Base-by-base conservation (phyloP, 140 eudicot species). In the Oenanthe javanica region DNA sequence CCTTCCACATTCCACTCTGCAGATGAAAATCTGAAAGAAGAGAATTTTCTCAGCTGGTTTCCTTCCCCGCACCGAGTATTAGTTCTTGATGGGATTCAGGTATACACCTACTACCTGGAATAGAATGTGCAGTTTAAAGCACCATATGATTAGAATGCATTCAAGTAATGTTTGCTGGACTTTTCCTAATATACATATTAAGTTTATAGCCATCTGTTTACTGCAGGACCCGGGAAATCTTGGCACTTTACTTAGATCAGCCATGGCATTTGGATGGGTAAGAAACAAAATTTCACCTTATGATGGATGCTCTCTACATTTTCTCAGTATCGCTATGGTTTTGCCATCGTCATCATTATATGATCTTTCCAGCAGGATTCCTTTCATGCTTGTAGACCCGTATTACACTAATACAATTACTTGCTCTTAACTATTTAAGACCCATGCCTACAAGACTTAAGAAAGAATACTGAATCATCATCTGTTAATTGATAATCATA, bases 191-290 rank as follows among this genome's bases (percentile, higher is more conserved):
- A 16, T 67, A 2, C 47, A 31, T 76, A 69, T 52, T 66, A 57
- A 48, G 46, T 73, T 67, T 82, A 38, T 82, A 25, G n/a, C 59
- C 13, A 50, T 86, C 48, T 86, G 70, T 80, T 78, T 47, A 75
- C 52, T 80, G 87, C 90, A 94, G 98, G 98, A 94, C 85, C 98
- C 98, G 45, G 98, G 98, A 82, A 94, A 94, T 80, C 97, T 94
- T 78, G 98, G 98, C 80, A 94, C 98, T 50, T 89, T 94, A 72
- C 84, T 94, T 79, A 84, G 97, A 89, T 90, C 98, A 81, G 96
- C 97, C 1, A 83, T 89, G 83, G 98, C 97, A 21, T 94, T 94
- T 18, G 86, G 90, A 82, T 94, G 98, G 98, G 98, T 94, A 87
- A 80, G 79, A 13, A 77, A 72, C 49, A 12, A 3, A 12, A 49